phyloP scores from a whole-genome alignment of 2,329 filamentous ascomycete genomes.

The Hypomyces perniciosus region DNA sequence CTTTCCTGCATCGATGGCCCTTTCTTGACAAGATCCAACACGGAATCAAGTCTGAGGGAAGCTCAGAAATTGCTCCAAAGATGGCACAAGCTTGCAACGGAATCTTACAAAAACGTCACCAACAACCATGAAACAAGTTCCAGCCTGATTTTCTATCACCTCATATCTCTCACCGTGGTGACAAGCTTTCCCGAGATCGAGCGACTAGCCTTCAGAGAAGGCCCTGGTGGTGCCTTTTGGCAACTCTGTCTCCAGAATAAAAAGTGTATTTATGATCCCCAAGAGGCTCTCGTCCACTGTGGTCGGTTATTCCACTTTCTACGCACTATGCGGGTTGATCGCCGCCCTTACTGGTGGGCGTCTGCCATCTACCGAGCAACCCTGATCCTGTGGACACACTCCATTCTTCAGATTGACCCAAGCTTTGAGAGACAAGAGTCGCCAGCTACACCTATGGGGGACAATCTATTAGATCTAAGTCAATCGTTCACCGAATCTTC shows the following conservation, averaged over 20 bases:
- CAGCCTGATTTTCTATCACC: constrained; percentile 58
- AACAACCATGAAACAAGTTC: not conserved
- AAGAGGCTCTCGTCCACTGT: constrained; percentile 61
- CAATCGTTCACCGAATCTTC: not conserved
- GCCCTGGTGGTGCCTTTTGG: constrained; percentile 50
- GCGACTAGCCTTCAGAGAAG: constrained; percentile 56
- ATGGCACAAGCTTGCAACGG: constrained; percentile 60
- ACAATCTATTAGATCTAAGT: too few relatives aligned
- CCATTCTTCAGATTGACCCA: constrained; percentile 31
- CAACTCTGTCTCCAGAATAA: constrained; percentile 51
- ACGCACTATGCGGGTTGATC: constrained; percentile 51
- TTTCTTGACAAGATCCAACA: constrained; percentile 35
- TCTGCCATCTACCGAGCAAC: constrained; percentile 62
- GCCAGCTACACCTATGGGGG: not conserved
- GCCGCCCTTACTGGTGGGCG: constrained; percentile 66
- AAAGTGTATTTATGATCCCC: constrained; percentile 56
- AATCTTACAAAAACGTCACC: not conserved
- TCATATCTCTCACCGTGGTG: constrained; percentile 63
- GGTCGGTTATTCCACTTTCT: constrained; percentile 61
- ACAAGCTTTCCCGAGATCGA: constrained; percentile 64
- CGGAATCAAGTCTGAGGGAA: constrained; percentile 54
- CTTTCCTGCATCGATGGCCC: constrained; percentile 38
- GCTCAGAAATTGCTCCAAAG: constrained; percentile 57
- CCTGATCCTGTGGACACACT: constrained; percentile 58
- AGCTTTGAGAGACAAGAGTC: not conserved